phyloP scores from a whole-genome alignment of 257 asterid species.

The Salvia rosmarinus region DNA sequence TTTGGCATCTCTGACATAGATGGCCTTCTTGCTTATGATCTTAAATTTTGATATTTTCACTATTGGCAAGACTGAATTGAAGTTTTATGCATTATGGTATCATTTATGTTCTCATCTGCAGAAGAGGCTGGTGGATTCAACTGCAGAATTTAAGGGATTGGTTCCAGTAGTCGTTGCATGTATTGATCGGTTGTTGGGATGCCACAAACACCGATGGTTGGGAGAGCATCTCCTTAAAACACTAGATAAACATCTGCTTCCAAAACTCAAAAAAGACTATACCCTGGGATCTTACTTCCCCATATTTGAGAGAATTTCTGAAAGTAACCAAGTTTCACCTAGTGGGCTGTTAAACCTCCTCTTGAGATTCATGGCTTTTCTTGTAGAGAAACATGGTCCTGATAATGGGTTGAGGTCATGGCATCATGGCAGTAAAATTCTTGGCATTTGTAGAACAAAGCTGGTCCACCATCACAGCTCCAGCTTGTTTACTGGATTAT shows the following conservation, averaged over 20 bases:
- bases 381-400: slow-evolving; percentile 80
- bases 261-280: slow-evolving; percentile 69
- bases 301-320: slow-evolving; percentile 77
- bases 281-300: slow-evolving; percentile 81
- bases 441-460: slow-evolving; percentile 86
- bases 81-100: slow-evolving; percentile 25
- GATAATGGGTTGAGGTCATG: slow-evolving; percentile 83
- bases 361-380: slow-evolving; percentile 62
- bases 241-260: slow-evolving; percentile 71
- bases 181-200: slow-evolving; percentile 77
- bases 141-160: slow-evolving; percentile 65
- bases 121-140: slow-evolving; percentile 68
- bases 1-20: slow-evolving; percentile 15
- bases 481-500: slow-evolving; percentile 66
- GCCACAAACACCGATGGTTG: slow-evolving; percentile 70
- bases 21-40: slow-evolving; percentile 17
- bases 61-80: slow-evolving; percentile 22
- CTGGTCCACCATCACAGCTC: slow-evolving; percentile 81
- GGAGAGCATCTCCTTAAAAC: slow-evolving; percentile 81
- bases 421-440: slow-evolving; percentile 85
- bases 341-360: slow-evolving; percentile 75
- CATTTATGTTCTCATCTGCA: slow-evolving; percentile 45
- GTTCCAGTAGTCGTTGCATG: slow-evolving; percentile 74
- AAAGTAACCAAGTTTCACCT: slow-evolving; percentile 72
- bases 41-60: not conserved